Evolutionary conservation across 441 rosid species (phyloP), one percentile per base, ranked within the genome.

Genomic region (Bocquillonia castaneifolia): DNA sequence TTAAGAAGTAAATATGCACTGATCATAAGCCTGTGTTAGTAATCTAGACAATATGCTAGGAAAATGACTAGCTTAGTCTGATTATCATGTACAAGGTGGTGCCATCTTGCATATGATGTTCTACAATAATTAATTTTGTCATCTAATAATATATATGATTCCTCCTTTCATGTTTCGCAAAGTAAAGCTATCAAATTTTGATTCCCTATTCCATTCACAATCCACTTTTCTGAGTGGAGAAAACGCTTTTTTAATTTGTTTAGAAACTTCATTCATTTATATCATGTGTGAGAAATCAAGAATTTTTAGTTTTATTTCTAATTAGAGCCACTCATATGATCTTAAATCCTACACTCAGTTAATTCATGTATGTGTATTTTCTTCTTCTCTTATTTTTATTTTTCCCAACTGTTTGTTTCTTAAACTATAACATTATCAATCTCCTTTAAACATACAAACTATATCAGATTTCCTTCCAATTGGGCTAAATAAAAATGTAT

Each of bases 71-170:
- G 15, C 47, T 18, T n/a, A n/a, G n/a, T n/a, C n/a, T n/a, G n/a
- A n/a, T 42, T 42, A 42, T 42, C 47, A 40, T 39, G 34, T 37
- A 42, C 20, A 54, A 56, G 29, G 42, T 42, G 29, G 51, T 44
- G 39, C 54, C 52, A 67, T 32, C 64, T 58, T 42, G 47, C 53
- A 15, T 42, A 45, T 63, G 73, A 53, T 70, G 55, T 52, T 54
- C 20, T 53, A 44, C 20, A 55, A 63, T 64, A 34, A 55, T 32
- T 64, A 34, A 55, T 32, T 68, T 57, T 59, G 57, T 64, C 57
- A 64, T 48, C 34, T 64, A 23, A 65, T 65, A 39, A 51, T 42
- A n/a, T 14, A 42, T 37, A 34, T 36, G 52, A 50, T 36, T 23
- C 25, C 10, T 50, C 20, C 59, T 59, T 37, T 29, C 34, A 47